These are phyloP conservation scores for Anacardium occidentale DNA, from an alignment of 345 rosid species.

Conservation along the genomic window DNA sequence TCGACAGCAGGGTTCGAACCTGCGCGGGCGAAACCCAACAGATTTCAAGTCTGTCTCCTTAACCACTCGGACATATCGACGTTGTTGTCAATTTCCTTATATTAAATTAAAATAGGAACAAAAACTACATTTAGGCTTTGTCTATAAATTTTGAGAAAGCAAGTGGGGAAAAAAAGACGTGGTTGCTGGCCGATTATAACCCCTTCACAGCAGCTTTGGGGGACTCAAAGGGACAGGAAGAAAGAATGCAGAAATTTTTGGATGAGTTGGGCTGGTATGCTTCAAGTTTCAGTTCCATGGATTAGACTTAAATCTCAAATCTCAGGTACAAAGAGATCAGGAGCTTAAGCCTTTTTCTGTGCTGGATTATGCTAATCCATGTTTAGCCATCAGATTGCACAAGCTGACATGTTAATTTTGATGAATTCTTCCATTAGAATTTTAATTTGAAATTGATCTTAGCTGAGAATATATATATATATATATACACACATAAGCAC, in stretches of 20 bases:
- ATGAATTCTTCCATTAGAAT: neutral
- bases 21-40: conserved; percentile 83
- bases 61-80: conserved; percentile 99
- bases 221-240: conserved; percentile 82
- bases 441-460: neutral
- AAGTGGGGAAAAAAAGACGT: conserved; percentile 63
- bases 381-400: neutral
- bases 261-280: conserved; percentile 82
- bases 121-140: no score
- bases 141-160: neutral
- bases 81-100: no score
- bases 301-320: conserved; percentile 32
- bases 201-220: conserved; percentile 93
- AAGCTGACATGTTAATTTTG: neutral
- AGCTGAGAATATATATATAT: no score
- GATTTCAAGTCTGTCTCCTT: conserved; percentile 98
- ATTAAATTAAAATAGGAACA: no score
- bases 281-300: conserved; percentile 79
- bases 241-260: conserved; percentile 61
- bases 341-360: neutral
- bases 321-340: neutral
- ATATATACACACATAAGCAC: no score
- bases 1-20: conserved; percentile 92
- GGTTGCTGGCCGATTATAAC: conserved; percentile 71
- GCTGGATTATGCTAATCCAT: neutral